Evolutionary conservation across 768 basidiomycete species (phyloP).

Genomic region (Collybia sordida): DNA sequence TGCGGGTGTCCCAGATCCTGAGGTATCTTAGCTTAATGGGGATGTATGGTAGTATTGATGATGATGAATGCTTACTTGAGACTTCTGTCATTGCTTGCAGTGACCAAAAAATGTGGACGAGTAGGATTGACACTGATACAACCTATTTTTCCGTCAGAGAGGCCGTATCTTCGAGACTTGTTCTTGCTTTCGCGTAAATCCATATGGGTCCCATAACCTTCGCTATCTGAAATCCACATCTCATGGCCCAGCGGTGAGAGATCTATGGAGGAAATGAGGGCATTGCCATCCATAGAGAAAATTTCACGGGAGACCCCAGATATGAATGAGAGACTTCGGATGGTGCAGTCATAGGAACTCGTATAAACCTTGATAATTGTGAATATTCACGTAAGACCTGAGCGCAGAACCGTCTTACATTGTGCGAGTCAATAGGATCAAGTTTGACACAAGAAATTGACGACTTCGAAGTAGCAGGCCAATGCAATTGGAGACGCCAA

Average conservation of each 20-base stretch:
- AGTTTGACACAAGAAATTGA: slow-evolving; percentile 79
- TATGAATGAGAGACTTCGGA: slow-evolving; percentile 71
- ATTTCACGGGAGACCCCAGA: slow-evolving; percentile 73
- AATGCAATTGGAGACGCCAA: slow-evolving; percentile 80
- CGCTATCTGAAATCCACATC: slow-evolving; percentile 80
- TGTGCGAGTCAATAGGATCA: slow-evolving; percentile 74
- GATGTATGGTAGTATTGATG: background rate
- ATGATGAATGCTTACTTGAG: slow-evolving; percentile 54
- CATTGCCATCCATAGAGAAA: slow-evolving; percentile 53
- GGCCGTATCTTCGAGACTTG: slow-evolving; percentile 56
- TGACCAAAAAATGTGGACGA: slow-evolving; percentile 62
- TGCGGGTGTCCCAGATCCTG: slow-evolving; percentile 83
- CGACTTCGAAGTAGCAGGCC: slow-evolving; percentile 79
- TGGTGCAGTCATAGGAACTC: slow-evolving; percentile 78
- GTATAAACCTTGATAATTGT: slow-evolving; percentile 61
- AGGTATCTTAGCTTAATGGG: background rate
- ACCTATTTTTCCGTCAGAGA: slow-evolving; percentile 77
- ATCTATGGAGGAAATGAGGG: slow-evolving; percentile 71
- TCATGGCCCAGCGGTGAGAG: slow-evolving; percentile 66
- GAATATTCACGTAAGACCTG: background rate
- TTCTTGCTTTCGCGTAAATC: slow-evolving; percentile 68
- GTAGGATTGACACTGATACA: slow-evolving; percentile 78
- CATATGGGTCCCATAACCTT: slow-evolving; percentile 71
- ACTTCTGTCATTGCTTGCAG: slow-evolving; percentile 71
- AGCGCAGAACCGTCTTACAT: slow-evolving; percentile 37